Conservation (phyloP, 2,329 filamentous ascomycete genomes). For the Pseudopithomyces chartarum region DNA sequence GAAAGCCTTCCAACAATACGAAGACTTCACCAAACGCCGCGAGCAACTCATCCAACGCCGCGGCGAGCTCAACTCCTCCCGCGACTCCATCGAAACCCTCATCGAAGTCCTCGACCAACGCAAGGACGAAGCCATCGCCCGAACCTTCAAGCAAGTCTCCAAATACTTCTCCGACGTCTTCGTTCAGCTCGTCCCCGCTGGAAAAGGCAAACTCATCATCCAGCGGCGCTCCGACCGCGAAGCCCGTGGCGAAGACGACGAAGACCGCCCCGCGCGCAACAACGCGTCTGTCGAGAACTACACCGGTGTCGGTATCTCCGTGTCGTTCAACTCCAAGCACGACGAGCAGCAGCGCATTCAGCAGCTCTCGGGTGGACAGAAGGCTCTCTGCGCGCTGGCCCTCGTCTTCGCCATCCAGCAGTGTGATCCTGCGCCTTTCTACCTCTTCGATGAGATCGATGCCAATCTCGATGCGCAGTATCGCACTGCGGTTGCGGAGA, state of each 20-base stretch:
- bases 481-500: conserved; percentile 89
- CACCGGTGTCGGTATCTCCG: conserved; percentile 91
- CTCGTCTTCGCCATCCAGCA: conserved; percentile 99
- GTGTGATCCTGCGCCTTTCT: conserved; percentile 96
- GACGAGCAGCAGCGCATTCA: conserved; percentile 98
- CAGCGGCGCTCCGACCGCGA: conserved; percentile 83
- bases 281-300: conserved; percentile 81
- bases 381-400: conserved; percentile 96
- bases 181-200: conserved; percentile 91
- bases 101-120: conserved; percentile 91
- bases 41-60: conserved; percentile 84
- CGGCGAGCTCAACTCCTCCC: conserved; percentile 83
- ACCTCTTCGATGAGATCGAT: conserved; percentile 98
- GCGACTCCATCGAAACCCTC: conserved; percentile 86
- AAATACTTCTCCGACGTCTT: conserved; percentile 93
- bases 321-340: conserved; percentile 98
- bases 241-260: conserved; percentile 67
- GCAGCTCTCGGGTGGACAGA: conserved; percentile 95
- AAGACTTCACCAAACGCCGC: conserved; percentile 91
- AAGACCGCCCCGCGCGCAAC: conserved; percentile 34
- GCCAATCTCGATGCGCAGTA: conserved; percentile 98
- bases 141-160: conserved; percentile 97
- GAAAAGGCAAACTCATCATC: conserved; percentile 88
- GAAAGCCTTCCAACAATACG: conserved; percentile 99
- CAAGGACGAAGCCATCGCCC: conserved; percentile 97